Evolutionary conservation across 306 rosid species (phyloP), one percentile per base, ranked within the genome.

Genomic region (Acmispon strigosus): DNA sequence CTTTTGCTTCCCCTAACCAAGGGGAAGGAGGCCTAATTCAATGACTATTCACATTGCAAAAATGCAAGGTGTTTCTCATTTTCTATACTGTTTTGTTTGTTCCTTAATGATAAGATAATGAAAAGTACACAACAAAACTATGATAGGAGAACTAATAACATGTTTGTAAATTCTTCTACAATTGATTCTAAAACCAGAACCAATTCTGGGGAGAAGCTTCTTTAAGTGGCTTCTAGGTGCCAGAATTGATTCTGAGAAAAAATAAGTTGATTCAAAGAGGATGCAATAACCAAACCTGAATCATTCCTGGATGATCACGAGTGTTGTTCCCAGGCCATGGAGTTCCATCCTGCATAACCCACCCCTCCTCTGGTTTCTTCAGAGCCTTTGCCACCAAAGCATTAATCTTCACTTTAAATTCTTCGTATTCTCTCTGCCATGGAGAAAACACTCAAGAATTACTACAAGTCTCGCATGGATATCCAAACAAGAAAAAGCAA

Each of bases 291-390:
- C 82, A 37, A 80, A 93, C 98, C 97, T 93, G 98, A 76, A 93
- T 90, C 83, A 93, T 89, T 77, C 96, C 96, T 2, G 96, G 91
- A 73, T 93, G 97, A 62, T 93, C 98, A 19, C 90, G 94, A 76
- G 86, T 90, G 86, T 39, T 89, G 78, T 92, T 85, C 3, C 97
- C 98, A 3, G 98, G 98, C 98, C 97, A 93, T 34, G 91, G 97
- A 56, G 92, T 86, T 58, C 94, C 97, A 80, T 90, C 98, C 10
- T 96, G 94, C 97, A 90, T 93, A 56, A 79, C 77, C 87, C 87
- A 83, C 44, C 98, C 98, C 0, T 83, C 87, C 16, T 93, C 98
- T 0, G 97, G 94, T 69, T 92, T 85, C 76, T 96, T 87, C 86
- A 82, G 80, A 22, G 91, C 93, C 4, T 96, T 87, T 76, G 91